Base-by-base conservation (phyloP, 2,329 filamentous ascomycete species). In the Ascochyta clinopodiicola region DNA sequence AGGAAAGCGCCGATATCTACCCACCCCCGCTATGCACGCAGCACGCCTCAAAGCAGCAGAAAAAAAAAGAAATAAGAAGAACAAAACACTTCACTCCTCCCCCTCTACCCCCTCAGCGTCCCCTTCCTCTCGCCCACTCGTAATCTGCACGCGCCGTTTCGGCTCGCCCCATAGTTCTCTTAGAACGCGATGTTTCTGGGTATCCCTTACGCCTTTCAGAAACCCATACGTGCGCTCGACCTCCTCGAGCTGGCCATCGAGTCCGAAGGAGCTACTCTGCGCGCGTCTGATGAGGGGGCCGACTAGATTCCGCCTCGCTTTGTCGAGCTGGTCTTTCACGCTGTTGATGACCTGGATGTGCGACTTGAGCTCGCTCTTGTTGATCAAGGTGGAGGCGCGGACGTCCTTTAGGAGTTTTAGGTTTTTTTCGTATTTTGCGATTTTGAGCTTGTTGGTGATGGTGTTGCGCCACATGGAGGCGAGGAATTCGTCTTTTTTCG, bases 341-440 rank as follows among this genome's bases (percentile, higher is more conserved):
- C 89, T 89, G 49, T 95, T 82, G 35, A 98, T 84, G 59, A 90
- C 89, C 57, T 89, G 87, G 67, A 96, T 95, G 75, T 97, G 93
- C 67, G 92, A 89, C 61, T 95, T 86, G 8, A 98, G 83, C 32
- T 96, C 84, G 60, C 87, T 86, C 77, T 97, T 97, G 79, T 97
- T 96, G 58, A 86, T 85, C 22, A 96, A 87, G 1, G 93, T 96
- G 67, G 89, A 90, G 55, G 89, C 86, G 60, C 92, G 87, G 52
- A 98, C 89, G 62, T 88, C 89, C 44, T 83, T 85, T 22, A 98
- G 85, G 0, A 97, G 82, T 44, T 87, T 83, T 59, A 89, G 88
- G 80, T 98, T 98, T 77, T 90, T 91, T 74, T 96, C 92, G 76
- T 92, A 97, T 75, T 97, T 97, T 71, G 86, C 85, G n/a, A 96